phyloP scores from a whole-genome alignment of 192 early-diverging fungal species.

The Backusella tarrabulga region DNA sequence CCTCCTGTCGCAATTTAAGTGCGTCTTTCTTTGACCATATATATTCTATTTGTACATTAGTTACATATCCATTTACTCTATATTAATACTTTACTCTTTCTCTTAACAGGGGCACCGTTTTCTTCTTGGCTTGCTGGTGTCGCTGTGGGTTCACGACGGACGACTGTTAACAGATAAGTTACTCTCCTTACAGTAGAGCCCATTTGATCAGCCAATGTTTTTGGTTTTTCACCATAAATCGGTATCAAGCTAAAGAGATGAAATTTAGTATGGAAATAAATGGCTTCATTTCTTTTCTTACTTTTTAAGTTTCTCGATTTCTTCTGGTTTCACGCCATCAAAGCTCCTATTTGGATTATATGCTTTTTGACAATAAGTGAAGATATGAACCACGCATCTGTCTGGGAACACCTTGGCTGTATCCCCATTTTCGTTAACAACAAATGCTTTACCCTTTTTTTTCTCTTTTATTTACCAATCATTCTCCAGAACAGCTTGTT shows the following conservation, averaged over 20 bases:
- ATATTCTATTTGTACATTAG: background rate
- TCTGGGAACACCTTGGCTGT: constrained; percentile 3
- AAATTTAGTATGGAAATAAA: background rate
- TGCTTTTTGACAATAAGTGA: background rate
- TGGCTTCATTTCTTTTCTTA: background rate
- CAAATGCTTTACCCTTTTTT: background rate
- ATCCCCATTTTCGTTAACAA: background rate
- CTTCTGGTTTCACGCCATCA: background rate
- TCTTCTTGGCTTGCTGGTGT: background rate
- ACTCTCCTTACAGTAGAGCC: background rate
- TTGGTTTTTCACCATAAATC: background rate
- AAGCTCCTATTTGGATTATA: background rate
- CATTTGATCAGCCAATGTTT: background rate
- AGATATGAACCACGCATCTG: background rate
- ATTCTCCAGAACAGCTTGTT: background rate
- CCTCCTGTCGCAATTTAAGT: background rate
- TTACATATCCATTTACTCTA: background rate
- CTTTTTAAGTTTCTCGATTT: background rate
- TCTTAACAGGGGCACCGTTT: background rate
- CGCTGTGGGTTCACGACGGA: background rate
- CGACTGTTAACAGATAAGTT: background rate
- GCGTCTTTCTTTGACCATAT: background rate
- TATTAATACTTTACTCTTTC: background rate
- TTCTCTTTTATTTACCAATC: background rate
- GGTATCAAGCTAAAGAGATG: background rate